Conservation (phyloP, 495 filamentous ascomycete genomes). For the Annulohypoxylon bovei region DNA sequence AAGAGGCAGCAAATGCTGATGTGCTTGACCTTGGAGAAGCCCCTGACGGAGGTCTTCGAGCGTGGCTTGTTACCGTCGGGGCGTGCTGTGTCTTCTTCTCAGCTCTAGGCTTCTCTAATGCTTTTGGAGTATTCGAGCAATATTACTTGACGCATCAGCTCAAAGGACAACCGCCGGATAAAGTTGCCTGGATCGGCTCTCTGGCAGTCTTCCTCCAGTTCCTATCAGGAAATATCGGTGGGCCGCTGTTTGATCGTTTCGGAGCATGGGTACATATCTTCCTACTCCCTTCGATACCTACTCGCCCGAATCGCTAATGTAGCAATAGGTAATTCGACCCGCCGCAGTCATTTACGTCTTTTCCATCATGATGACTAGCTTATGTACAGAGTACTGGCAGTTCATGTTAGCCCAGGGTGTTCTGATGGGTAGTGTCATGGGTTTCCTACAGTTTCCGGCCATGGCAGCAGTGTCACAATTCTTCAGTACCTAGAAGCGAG, state of each 20-base stretch:
- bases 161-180: constrained; percentile 53
- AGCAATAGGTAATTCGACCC: constrained; percentile 52
- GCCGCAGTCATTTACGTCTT: constrained; percentile 51
- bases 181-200: constrained; percentile 71
- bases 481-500: constrained; percentile 65
- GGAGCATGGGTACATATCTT: constrained; percentile 52
- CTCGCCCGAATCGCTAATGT: constrained; percentile 3
- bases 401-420: constrained; percentile 71
- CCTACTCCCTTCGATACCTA: background rate
- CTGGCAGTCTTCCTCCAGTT: constrained; percentile 61
- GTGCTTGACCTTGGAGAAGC: constrained; percentile 11
- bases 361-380: constrained; percentile 64
- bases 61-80: constrained; percentile 49
- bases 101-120: constrained; percentile 68
- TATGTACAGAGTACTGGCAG: constrained; percentile 69
- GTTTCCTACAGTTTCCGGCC: constrained; percentile 61
- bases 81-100: constrained; percentile 57
- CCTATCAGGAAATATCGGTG: constrained; percentile 54
- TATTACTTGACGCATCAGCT: constrained; percentile 68
- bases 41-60: constrained; percentile 50
- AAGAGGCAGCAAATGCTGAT: background rate
- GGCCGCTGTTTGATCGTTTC: constrained; percentile 64
- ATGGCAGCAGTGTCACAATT: constrained; percentile 64
- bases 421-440: constrained; percentile 61
- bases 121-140: constrained; percentile 70